Conservation (phyloP, 805 yeast genomes). For the Metschnikowia continentalis region DNA sequence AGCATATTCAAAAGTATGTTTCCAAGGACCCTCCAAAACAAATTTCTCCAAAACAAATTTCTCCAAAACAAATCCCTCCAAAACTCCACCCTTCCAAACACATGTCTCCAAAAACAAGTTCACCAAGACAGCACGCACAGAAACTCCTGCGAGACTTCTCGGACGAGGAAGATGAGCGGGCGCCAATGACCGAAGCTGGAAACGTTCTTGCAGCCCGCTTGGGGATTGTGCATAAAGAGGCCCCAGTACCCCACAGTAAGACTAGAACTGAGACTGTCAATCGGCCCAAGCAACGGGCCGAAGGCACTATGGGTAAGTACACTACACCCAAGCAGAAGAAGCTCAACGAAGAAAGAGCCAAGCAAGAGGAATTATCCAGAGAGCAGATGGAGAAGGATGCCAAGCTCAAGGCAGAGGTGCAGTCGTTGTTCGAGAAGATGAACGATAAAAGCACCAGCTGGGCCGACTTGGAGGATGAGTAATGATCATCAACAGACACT, state of each 20-base stretch:
- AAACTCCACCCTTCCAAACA: background rate
- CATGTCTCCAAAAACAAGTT: background rate
- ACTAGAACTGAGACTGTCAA: background rate
- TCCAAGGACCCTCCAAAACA: background rate
- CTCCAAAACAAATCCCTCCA: background rate
- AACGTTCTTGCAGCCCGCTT: conserved; percentile 30
- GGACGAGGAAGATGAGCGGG: conserved; percentile 13
- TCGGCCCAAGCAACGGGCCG: background rate
- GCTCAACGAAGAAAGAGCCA: conserved; percentile 7
- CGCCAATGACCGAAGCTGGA: conserved; percentile 31
- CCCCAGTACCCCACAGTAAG: background rate
- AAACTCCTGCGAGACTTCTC: background rate
- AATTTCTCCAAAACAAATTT: background rate
- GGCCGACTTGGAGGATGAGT: conserved; percentile 31
- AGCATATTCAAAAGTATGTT: too few species aligned
- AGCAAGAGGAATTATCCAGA: conserved; percentile 4
- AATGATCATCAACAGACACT: background rate
- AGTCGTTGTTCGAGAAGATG: conserved; percentile 26
- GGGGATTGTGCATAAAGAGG: conserved; percentile 8
- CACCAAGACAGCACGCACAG: background rate
- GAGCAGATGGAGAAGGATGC: conserved; percentile 17
- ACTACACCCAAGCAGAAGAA: conserved; percentile 11
- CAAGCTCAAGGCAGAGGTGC: conserved; percentile 23
- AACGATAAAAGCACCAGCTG: conserved; percentile 27
- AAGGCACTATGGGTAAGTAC: conserved; percentile 4